Base-by-base conservation (phyloP, 176 grass and related monocot species). In the Tillandsia leiboldiana region DNA sequence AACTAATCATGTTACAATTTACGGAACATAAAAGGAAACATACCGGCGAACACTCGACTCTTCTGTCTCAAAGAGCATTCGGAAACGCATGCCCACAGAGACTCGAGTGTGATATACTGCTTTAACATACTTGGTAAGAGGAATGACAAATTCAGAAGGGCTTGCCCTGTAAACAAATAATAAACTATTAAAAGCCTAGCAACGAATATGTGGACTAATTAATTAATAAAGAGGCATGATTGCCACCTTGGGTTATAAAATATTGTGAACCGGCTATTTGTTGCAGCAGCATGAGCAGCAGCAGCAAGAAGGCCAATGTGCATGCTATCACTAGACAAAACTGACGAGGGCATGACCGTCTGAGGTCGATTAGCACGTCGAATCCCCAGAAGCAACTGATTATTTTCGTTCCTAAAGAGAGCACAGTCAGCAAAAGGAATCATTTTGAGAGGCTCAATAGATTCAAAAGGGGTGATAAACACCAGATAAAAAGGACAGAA, bases 281-380 rank as follows among this genome's bases (percentile, higher is more conserved):
- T 96, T 0, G 91, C 81, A 47, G 87, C 87, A 53, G 91, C 91
- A 70, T 96, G 91, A 51, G 91, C 91, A 69, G 91, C 91, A 0
- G 91, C 91, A 73, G 91, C 91, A 51, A 96, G 86, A 90, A 96
- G 81, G 49, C 91, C 91, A 49, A 96, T 96, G 33, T 96, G 91
- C 91, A 96, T 96, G 71, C 91, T 96, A 83, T 96, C 91, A 78
- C 87, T 90, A 65, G 91, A 96, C 48, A 96, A 79, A 67, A 96
- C 91, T 57, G 91, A 96, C 67, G 91, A 96, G 49, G 91, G 83
- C 67, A 96, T 82, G 72, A 83, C 81, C 54, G 84, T 87, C 51
- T 80, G 87, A 52, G 86, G 87, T 23, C 87, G 74, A 57, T 81
- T 90, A 75, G 91, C 91, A 61, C 87, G 80, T 66, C 87, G 80